Conservation (phyloP, 2,329 filamentous ascomycete species). For the Plenodomus biglobosus region DNA sequence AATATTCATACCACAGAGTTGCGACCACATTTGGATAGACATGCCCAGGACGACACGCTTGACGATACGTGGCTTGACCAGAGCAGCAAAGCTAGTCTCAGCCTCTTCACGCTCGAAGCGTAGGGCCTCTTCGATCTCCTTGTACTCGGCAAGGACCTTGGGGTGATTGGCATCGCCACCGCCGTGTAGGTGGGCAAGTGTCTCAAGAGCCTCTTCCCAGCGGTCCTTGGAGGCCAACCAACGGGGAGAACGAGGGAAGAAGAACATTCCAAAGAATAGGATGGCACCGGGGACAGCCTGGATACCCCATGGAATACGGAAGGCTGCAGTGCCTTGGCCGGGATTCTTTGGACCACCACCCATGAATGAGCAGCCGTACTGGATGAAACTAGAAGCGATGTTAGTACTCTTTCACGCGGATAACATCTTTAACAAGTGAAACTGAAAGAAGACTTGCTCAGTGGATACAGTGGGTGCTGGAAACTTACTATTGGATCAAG, state of each 20-base stretch:
- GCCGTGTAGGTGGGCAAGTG: constrained; percentile 59
- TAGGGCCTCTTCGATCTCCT: constrained; percentile 61
- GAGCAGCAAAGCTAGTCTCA: constrained; percentile 52
- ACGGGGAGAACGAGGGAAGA: constrained; percentile 58
- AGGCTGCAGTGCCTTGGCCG: constrained; percentile 49
- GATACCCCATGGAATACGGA: constrained; percentile 49
- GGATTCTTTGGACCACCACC: constrained; percentile 47
- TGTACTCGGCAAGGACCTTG: constrained; percentile 64
- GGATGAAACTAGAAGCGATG: constrained; percentile 64
- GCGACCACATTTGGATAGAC: constrained; percentile 62
- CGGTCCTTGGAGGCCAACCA: constrained; percentile 70
- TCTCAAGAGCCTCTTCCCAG: constrained; percentile 64
- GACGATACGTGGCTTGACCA: constrained; percentile 56
- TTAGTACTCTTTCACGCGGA: neutral
- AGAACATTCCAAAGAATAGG: constrained; percentile 46
- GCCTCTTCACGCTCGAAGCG: constrained; percentile 58
- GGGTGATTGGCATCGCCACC: constrained; percentile 58
- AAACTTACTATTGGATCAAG: neutral
- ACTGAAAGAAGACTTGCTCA: too few relatives aligned
- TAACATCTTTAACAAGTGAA: too few relatives aligned
- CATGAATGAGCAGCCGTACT: constrained; percentile 62
- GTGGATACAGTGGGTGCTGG: neutral
- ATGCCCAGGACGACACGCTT: constrained; percentile 61
- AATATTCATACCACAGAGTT: constrained; percentile 62
- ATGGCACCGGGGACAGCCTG: constrained; percentile 47